Base-by-base conservation (phyloP, 2,329 filamentous ascomycete species). In the Fusarium pilosicola region DNA sequence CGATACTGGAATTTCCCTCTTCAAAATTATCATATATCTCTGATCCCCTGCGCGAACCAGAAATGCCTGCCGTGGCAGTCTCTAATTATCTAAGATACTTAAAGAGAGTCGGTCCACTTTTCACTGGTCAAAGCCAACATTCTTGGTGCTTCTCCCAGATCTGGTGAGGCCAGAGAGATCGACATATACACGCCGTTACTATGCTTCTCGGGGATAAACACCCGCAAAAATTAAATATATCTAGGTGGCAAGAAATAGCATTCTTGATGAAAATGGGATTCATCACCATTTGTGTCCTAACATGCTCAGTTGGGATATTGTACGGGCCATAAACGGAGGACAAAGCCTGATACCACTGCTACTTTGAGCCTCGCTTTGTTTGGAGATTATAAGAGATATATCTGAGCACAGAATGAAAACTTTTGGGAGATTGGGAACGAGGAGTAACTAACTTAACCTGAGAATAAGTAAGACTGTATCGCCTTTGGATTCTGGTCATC, bases 221-320 rank as follows among this genome's bases (percentile, higher is more conserved):
- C 11, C 6, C 8, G 32, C 15, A 3, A 14, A n/a, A 51, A 7
- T 10, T 18, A 6, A 5, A 32, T 10, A 49, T 5, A 34, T 7
- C 2, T 38, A 22, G 3, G 9, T 36, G 9, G 1, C 2, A 38
- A 7, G 13, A 38, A 54, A 20, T 0, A 10, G 1, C 5, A 18
- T 11, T 51, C 8, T 36, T 34, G 13, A 36, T 28, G 2, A 28
- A 55, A 2, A 18, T 7, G 34, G 34, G 5, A 4, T 17, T 22
- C 10, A 6, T 28, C 20, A 28, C 24, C 24, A 18, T 39, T 28
- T 10, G 24, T 13, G 7, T 28, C 20, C 14, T 18, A 28, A 14
- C 14, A 54, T 22, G n/a, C 51, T 54, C 24, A 39, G 18, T 5
- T 26, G 24, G 24, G 20, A 51, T 28, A 13, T 22, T 22, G 14